Evolutionary conservation across 2,329 filamentous ascomycete species (phyloP).

Genomic region (Atkinsonella texensis): DNA sequence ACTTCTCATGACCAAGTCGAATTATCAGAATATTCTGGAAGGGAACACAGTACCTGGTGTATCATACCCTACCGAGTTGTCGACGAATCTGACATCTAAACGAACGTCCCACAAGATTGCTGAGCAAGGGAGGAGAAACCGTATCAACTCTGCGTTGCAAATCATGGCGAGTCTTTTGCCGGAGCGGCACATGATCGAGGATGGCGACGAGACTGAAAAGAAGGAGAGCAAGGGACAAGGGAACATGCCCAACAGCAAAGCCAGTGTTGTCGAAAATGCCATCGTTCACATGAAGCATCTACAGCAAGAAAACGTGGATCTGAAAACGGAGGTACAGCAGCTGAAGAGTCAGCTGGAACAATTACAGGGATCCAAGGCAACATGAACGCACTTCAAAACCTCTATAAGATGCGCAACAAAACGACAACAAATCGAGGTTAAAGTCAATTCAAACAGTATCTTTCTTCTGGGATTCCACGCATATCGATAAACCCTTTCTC

Average conservation of each 20-base stretch:
- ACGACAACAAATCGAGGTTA: background rate
- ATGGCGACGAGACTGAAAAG: constrained; percentile 32
- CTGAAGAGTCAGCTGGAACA: constrained; percentile 21
- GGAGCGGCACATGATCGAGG: constrained; percentile 29
- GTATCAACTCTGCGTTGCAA: constrained; percentile 87
- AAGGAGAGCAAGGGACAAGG: constrained; percentile 32
- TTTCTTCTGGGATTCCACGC: too few species aligned
- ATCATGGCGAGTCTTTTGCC: constrained; percentile 87
- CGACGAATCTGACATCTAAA: constrained; percentile 90
- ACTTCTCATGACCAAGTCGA: constrained; percentile 84
- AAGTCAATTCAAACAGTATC: background rate
- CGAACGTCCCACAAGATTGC: constrained; percentile 96
- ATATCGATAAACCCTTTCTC: background rate
- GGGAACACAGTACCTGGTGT: constrained; percentile 84
- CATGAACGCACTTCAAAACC: background rate
- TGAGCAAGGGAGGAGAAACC: constrained; percentile 87
- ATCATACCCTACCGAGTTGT: constrained; percentile 79
- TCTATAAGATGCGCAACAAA: background rate
- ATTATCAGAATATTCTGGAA: constrained; percentile 95
- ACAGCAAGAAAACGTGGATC: constrained; percentile 57
- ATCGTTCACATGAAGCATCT: constrained; percentile 90
- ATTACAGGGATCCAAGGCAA: background rate
- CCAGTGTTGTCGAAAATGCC: constrained; percentile 92
- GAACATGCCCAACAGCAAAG: constrained; percentile 69
- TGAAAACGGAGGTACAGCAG: constrained; percentile 46